These are phyloP conservation scores for Guadua angustifolia DNA, from an alignment of 176 grass and related monocot genomes.

Conservation along the genomic window DNA sequence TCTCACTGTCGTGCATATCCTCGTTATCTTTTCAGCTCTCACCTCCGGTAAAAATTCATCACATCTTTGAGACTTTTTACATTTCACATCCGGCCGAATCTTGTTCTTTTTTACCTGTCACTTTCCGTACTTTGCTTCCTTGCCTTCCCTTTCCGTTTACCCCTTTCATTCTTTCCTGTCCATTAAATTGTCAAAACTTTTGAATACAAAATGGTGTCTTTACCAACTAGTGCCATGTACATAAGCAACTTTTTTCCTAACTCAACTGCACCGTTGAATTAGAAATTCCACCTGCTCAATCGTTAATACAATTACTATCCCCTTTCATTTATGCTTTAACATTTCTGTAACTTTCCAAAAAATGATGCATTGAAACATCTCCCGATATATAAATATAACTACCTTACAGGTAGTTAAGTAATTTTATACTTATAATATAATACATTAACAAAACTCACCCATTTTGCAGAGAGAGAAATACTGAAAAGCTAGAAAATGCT, in stretches of 20 bases:
- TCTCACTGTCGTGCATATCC: not conserved
- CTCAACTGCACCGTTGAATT: conserved; percentile 40
- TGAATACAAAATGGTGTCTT: not conserved
- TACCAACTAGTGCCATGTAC: not conserved
- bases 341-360: too few relatives aligned
- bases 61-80: not conserved
- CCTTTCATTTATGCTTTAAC: too few relatives aligned
- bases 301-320: not conserved
- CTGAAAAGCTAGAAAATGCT: too few relatives aligned
- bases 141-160: not conserved
- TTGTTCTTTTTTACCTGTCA: not conserved
- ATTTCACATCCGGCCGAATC: conserved; percentile 27
- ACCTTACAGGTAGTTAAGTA: not conserved
- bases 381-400: not conserved
- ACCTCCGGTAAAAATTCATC: not conserved
- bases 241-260: conserved; percentile 3
- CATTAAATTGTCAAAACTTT: not conserved
- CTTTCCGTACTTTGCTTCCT: conserved; percentile 1
- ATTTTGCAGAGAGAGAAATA: not conserved
- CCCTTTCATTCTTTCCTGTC: not conserved
- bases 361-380: too few relatives aligned
- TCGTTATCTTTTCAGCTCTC: conserved; percentile 6
- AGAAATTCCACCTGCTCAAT: conserved; percentile 14
- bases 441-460: not conserved
- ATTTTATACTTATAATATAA: not conserved